Conservation (phyloP, 2,329 filamentous ascomycete genomes). For the Pseudogymnoascus sp. region DNA sequence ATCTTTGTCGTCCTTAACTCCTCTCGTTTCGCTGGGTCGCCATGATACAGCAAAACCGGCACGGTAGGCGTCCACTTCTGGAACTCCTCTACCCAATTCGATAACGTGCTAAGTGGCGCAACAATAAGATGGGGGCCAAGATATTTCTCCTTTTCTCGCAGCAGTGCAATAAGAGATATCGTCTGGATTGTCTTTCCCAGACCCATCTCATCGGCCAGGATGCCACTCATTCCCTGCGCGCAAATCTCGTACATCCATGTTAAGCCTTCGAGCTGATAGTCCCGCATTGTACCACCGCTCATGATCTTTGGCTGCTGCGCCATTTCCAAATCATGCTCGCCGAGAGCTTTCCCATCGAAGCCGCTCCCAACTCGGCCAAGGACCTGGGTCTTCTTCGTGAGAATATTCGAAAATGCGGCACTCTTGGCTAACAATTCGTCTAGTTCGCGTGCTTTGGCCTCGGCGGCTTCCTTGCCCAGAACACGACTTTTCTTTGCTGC, state of each 20-base stretch:
- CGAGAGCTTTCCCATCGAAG: conserved; percentile 51
- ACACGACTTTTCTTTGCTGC: conserved; percentile 39
- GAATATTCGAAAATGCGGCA: conserved; percentile 52
- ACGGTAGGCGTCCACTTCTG: conserved; percentile 82
- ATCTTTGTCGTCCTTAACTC: conserved; percentile 66
- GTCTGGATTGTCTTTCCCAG: conserved; percentile 50
- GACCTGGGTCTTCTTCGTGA: conserved; percentile 56
- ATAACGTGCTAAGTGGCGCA: conserved; percentile 81
- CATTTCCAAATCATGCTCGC: conserved; percentile 63
- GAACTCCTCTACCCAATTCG: conserved; percentile 95
- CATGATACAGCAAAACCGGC: conserved; percentile 86
- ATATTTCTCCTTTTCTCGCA: conserved; percentile 79
- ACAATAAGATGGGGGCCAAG: conserved; percentile 83
- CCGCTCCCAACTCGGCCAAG: conserved; percentile 54
- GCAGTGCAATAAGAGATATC: conserved; percentile 55
- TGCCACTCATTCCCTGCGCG: conserved; percentile 57
- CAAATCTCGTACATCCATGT: conserved; percentile 74
- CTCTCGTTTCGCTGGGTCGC: conserved; percentile 68
- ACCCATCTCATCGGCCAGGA: conserved; percentile 55
- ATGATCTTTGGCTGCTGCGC: conserved; percentile 81
- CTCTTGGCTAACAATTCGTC: conserved; percentile 53
- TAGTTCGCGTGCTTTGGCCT: conserved; percentile 50
- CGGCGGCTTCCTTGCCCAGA: conserved; percentile 45
- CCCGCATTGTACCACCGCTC: conserved; percentile 80
- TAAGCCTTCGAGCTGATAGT: conserved; percentile 87